These are phyloP conservation scores for Trichaptum fuscoviolaceum DNA, from an alignment of 768 basidiomycete genomes.

Conservation along the genomic window DNA sequence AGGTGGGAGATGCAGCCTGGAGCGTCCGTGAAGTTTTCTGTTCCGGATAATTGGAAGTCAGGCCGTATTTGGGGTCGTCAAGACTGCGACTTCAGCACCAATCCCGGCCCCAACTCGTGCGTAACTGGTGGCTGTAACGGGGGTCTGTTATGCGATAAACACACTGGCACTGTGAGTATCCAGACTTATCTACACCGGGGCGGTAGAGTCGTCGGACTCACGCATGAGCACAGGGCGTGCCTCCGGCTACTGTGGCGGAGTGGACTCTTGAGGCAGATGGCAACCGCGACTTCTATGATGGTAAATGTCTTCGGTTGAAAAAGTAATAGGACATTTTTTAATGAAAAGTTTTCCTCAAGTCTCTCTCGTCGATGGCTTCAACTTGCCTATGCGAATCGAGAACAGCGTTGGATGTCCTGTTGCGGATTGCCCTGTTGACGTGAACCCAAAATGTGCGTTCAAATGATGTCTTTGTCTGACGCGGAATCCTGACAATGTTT, in stretches of 20 bases:
- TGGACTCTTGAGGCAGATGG: constrained; percentile 20
- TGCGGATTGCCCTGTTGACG: constrained; percentile 36
- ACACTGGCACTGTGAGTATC: constrained; percentile 40
- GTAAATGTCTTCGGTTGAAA: constrained; percentile 6
- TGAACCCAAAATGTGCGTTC: constrained; percentile 27
- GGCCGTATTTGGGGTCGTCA: constrained; percentile 63
- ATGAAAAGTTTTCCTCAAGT: constrained; percentile 2
- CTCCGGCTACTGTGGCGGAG: constrained; percentile 30
- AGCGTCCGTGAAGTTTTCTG: constrained; percentile 40
- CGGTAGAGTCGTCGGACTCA: not conserved
- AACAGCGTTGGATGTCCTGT: constrained; percentile 51
- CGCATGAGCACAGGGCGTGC: constrained; percentile 19
- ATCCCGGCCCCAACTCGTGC: constrained; percentile 53
- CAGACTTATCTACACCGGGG: not conserved
- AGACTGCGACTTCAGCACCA: constrained; percentile 53
- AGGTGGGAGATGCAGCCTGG: constrained; percentile 37
- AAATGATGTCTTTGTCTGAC: not conserved
- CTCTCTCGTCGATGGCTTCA: constrained; percentile 19
- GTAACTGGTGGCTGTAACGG: constrained; percentile 65
- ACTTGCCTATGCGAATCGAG: constrained; percentile 53
- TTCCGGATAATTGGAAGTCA: constrained; percentile 60
- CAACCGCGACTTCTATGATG: constrained; percentile 19
- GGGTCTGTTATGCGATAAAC: constrained; percentile 51
- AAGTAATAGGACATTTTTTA: not conserved
- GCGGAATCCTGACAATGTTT: not conserved